Base-by-base conservation (phyloP, 345 rosid species). In the Corymbia maculata region DNA sequence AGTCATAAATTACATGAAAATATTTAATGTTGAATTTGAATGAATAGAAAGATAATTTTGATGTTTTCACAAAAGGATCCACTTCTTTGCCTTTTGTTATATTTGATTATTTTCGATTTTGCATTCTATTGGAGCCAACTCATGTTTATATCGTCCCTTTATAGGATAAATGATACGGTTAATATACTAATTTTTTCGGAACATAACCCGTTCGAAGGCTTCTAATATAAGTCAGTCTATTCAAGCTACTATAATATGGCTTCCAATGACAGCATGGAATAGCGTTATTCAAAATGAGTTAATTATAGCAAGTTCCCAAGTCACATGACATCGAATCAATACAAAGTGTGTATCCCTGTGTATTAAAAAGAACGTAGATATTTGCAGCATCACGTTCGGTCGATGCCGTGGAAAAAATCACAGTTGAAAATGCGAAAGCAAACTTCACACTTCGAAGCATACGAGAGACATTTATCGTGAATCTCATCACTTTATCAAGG, bases 21-120 rank as follows among this genome's bases (percentile, higher is more conserved):
- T 22, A 5, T 22, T 4, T 55, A 55, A 55, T 55, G 8, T 22
- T 55, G 0, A 55, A 55, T 55, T 22, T 55, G 28, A 55, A 4
- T 55, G 28, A 55, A 12, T 55, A 1, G 5, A 55, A 22, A 0
- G 1, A 22, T 55, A 9, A 55, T 3, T 55, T 22, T 1, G 0
- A 22, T 22, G 5, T 52, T 55, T 55, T 55, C 28, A 9, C 24
- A 55, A 21, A 12, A 55, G 1, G 6, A 22, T 55, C 26, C 5
- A 55, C 0, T 55, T 55, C 4, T 55, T 55, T 55, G 59, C 59
- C 21, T 55, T 52, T 55, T 10, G 21, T 21, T 55, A 0, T 55
- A 55, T 55, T 55, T 55, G 59, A 9, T 55, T 55, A 9, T 55
- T 55, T 22, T 55, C 0, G 0, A 55, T 55, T 55, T 2, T 11